Conservation (phyloP, 768 basidiomycete genomes). For the Calocybe gangraenosa region DNA sequence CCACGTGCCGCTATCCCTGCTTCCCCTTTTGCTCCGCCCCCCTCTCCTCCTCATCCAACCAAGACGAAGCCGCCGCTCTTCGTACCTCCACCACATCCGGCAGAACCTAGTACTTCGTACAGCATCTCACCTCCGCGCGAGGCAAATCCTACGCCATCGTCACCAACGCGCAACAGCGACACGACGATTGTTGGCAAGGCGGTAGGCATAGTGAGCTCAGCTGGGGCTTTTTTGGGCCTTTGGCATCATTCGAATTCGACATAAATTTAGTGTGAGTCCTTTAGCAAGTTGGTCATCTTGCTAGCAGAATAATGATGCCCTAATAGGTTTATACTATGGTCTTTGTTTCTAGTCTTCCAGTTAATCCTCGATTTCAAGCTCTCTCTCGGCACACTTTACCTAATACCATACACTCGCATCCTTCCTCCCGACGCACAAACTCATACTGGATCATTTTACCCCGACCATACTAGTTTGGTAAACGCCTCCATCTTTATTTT, state of each 20-base stretch:
- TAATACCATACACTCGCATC: no score
- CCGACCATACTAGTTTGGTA: no score
- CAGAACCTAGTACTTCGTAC: constrained; percentile 32
- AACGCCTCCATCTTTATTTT: no score
- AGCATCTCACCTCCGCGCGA: constrained; percentile 21
- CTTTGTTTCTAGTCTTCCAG: no score
- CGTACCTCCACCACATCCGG: constrained; percentile 26
- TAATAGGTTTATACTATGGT: no score
- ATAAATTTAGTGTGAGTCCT: no score
- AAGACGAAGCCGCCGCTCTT: constrained; percentile 26
- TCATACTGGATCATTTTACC: no score
- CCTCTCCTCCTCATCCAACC: constrained; percentile 14
- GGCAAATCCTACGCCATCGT: constrained; percentile 12
- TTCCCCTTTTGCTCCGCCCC: constrained; percentile 2
- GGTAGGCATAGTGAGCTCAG: constrained; percentile 76
- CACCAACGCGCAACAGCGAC: constrained; percentile 16
- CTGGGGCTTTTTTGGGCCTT: constrained; percentile 70
- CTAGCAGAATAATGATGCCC: no score
- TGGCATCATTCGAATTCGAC: constrained; percentile 29
- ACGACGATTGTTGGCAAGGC: constrained; percentile 45
- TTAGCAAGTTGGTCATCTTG: no score
- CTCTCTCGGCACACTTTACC: no score
- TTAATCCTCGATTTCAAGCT: no score
- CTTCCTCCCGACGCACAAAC: no score
- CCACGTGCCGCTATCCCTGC: constrained; percentile 17